Evolutionary conservation across 176 grass and related monocot genomes (phyloP), one percentile per base, ranked within the genome.

Genomic region (Cenchrus purpureus): DNA sequence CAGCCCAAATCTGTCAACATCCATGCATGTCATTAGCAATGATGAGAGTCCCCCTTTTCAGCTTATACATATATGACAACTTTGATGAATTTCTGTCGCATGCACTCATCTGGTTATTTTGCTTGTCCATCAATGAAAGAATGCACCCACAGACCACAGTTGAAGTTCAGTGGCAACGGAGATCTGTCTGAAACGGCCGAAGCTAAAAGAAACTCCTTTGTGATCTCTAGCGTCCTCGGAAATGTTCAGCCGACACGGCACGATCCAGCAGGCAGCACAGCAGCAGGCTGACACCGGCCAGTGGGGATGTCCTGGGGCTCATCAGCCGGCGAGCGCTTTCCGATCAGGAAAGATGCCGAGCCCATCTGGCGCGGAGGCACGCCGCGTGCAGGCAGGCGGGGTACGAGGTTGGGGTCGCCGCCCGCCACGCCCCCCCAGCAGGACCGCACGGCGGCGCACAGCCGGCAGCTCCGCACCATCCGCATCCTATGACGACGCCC

Each of bases 351-450:
- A 81, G 50, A 80, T 54, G 78, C 48, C 48, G 32, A 10, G 79
- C 79, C 32, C 63, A 80, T 80, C 48, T 40, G 48, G 48, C 54
- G 19, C 37, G 58, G 40, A 63, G 12, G 59, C 57, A 28, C 10
- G 76, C 8, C 46, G 46, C 45, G 29, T 68, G 78, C 78, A 13
- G 49, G 79, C 11, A 45, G 44, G 45, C 45, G 45, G 45, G n/a
- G 83, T 85, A 85, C 64, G 53, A 85, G 83, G 74, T 70, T 79
- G 51, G 51, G 52, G 61, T 65, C 48, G 49, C 12, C 54, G 65
- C 31, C 12, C 74, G 79, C 19, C 14, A 5, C 51, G 15, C 22
- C 25, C 7, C 25, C 49, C 17, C 31, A 32, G 31, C 31, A 74
- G 71, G 58, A 44, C 45, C 11, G 82, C 82, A 54, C 81, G 17